Conservation (phyloP, 768 basidiomycete genomes). For the Suillus lakei region DNA sequence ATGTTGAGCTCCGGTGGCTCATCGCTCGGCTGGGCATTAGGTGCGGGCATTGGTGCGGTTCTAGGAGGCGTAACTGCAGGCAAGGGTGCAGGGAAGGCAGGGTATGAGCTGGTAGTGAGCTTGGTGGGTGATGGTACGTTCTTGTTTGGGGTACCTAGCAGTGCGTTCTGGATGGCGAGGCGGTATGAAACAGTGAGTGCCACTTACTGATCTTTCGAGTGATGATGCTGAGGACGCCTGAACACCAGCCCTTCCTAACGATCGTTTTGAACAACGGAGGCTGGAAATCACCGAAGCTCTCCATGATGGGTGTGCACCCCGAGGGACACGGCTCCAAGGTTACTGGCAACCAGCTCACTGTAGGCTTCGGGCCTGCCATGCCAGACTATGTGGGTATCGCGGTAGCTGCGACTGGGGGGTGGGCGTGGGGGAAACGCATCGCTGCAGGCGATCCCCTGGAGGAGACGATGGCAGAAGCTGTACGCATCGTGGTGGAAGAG, state of each 20-base stretch:
- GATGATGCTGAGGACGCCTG: neutral
- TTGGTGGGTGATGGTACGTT: slow-evolving; percentile 76
- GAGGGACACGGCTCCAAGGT: slow-evolving; percentile 52
- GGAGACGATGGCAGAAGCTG: slow-evolving; percentile 49
- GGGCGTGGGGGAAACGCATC: slow-evolving; percentile 59
- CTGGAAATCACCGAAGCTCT: slow-evolving; percentile 67
- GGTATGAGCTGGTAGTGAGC: slow-evolving; percentile 57
- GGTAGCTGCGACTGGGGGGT: slow-evolving; percentile 68
- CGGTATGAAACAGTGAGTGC: slow-evolving; percentile 63
- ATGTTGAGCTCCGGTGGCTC: slow-evolving; percentile 64
- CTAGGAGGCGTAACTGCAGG: slow-evolving; percentile 44
- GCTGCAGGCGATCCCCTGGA: slow-evolving; percentile 31
- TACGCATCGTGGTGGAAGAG: slow-evolving; percentile 60
- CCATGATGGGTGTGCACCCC: slow-evolving; percentile 70
- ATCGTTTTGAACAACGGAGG: slow-evolving; percentile 76
- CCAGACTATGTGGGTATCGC: slow-evolving; percentile 70
- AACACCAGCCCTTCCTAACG: slow-evolving; percentile 65
- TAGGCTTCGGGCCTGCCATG: slow-evolving; percentile 65
- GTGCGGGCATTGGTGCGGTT: slow-evolving; percentile 63
- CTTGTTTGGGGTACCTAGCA: slow-evolving; percentile 67
- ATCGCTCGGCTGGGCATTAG: slow-evolving; percentile 71
- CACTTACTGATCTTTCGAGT: neutral
- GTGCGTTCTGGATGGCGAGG: slow-evolving; percentile 76
- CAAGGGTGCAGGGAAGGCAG: slow-evolving; percentile 25
- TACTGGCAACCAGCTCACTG: slow-evolving; percentile 54